Conservation (phyloP, 75 land plant species). For the Pinus taeda region DNA sequence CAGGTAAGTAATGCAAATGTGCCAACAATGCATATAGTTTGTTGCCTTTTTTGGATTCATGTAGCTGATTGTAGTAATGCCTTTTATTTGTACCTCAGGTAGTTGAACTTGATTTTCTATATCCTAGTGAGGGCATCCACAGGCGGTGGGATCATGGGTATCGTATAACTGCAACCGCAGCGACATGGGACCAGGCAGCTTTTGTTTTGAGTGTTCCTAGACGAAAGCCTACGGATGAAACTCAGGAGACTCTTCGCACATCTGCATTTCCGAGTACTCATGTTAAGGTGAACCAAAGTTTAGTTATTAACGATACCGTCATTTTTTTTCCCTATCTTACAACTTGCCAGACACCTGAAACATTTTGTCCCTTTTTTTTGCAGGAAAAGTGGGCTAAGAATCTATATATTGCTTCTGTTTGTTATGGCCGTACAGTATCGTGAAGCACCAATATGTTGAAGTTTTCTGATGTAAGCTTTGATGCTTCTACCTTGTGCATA, state of each 20-base stretch:
- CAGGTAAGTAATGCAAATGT: constrained; percentile 33
- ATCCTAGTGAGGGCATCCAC: constrained; percentile 88
- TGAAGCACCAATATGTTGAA: constrained; percentile 1
- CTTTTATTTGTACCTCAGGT: constrained; percentile 31
- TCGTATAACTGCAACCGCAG: constrained; percentile 73
- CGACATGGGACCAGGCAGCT: constrained; percentile 83
- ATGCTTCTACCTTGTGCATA: constrained; percentile 3
- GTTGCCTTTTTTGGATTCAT: not conserved
- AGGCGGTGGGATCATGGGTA: constrained; percentile 81
- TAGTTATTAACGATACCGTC: not conserved
- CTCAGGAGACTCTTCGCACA: constrained; percentile 78
- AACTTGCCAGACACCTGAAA: not conserved
- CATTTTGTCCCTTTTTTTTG: not conserved
- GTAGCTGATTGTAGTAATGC: not conserved
- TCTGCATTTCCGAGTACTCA: constrained; percentile 81
- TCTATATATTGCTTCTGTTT: constrained; percentile 53
- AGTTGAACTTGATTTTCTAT: constrained; percentile 73
- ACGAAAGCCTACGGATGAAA: constrained; percentile 63
- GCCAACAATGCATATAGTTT: not conserved
- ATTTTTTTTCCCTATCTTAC: not conserved
- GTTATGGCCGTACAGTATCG: constrained; percentile 61
- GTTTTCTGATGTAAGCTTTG: not conserved
- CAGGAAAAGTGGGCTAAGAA: constrained; percentile 70
- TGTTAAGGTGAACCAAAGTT: constrained; percentile 42
- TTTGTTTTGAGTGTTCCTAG: constrained; percentile 70